A percentile compares a stretch with the other conserved stretches of the same genome.
These are phyloP conservation scores for Xylaria telfairii DNA, from an alignment of 495 filamentous ascomycete species.

Conservation along the genomic window DNA sequence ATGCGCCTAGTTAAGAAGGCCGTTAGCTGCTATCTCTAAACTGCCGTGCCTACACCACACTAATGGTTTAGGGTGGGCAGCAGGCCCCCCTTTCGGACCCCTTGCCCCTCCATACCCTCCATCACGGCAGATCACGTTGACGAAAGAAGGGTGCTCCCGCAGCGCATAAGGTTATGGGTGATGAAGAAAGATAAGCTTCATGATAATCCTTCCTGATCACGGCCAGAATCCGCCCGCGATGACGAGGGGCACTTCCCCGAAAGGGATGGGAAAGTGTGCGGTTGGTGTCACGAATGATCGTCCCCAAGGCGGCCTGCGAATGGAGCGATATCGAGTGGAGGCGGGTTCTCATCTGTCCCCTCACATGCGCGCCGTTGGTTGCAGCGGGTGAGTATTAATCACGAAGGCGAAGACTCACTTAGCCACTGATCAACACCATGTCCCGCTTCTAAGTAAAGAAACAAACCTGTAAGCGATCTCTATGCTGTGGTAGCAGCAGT, in stretches of 20 bases:
- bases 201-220: conserved; percentile 19
- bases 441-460: conserved; percentile 25
- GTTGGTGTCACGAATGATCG: conserved; percentile 16
- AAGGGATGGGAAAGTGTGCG: conserved; percentile 1
- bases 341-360: not conserved
- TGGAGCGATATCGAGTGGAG: conserved; percentile 25
- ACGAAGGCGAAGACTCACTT: not conserved
- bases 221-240: conserved; percentile 19
- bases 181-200: conserved; percentile 13
- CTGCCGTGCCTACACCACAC: conserved; percentile 27
- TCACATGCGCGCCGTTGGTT: conserved; percentile 18
- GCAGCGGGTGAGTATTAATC: not conserved
- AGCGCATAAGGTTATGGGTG: conserved; percentile 24
- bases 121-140: conserved; percentile 31
- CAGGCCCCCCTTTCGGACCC: conserved; percentile 19
- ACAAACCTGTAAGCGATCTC: conserved; percentile 24
- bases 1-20: conserved; percentile 37
- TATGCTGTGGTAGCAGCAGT: conserved; percentile 22
- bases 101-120: conserved; percentile 23
- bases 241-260: conserved; percentile 19
- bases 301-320: conserved; percentile 4
- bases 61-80: conserved; percentile 25
- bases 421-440: conserved; percentile 9
- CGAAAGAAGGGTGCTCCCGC: conserved; percentile 30
- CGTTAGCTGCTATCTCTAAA: conserved; percentile 27